Base-by-base conservation (phyloP, 1,284 basidiomycete genomes). In the Cerioporus squamosus region DNA sequence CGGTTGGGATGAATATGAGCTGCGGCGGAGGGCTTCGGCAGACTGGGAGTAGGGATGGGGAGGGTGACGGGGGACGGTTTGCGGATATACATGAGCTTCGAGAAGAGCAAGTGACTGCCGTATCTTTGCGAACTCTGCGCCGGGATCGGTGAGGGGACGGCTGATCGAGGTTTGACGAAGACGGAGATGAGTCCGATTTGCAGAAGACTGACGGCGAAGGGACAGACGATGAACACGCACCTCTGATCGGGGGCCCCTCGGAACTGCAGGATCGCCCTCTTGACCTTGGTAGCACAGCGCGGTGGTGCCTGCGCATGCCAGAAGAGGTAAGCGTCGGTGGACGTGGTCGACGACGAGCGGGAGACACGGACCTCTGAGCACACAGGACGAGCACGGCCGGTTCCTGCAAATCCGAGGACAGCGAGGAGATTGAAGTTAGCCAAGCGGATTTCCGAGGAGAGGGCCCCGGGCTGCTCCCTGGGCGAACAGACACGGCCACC, bases 381-480 rank as follows among this genome's bases (percentile, higher is more conserved):
- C 89, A 69, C 90, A 93, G 24, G 89, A 91, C 5, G 90, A 92
- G 68, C 90, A 93, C 15, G 90, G 90, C 5, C 90, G 86, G 66
- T 90, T 91, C 74, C 91, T 91, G 70, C 61, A 17, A 8, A 49
- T 62, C 68, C 70, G 68, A 64, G 61, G 66, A 70, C 45, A 51
- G 53, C 36, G 63, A 64, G 49, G 64, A 68, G 57, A 66, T 52
- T n/a, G 22, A 52, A 56, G 60, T 63, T 44, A 66, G 61, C 53
- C 45, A 61, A 55, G 51, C 51, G 44, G 59, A 54, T 53, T 59
- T 63, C 62, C 52, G 56, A 58, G 59, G 57, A 59, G 36, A 42
- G 53, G 12, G 47, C 20, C 43, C 44, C 15, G 29, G 20, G 44
- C 23, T 10, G n/a, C 18, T 18, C 17, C 24, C 36, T 39, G 40